Conservation (phyloP, 2,329 filamentous ascomycete genomes). For the Colletotrichum tropicale region DNA sequence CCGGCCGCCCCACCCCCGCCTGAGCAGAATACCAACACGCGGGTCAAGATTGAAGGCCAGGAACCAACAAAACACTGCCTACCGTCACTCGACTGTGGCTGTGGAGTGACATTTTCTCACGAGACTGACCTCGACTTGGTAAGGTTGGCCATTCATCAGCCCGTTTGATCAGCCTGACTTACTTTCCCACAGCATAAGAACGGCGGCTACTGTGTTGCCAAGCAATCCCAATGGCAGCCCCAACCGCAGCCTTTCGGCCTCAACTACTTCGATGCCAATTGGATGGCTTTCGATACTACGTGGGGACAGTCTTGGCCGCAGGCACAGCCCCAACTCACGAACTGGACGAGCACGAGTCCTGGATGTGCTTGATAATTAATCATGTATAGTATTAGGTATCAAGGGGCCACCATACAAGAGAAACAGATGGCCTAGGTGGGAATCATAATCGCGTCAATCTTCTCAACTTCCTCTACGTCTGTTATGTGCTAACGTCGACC, state of each 20-base stretch:
- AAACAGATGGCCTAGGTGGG: not conserved
- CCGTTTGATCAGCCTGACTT: not conserved
- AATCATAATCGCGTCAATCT: not conserved
- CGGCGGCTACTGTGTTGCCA: not conserved
- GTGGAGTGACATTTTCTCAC: not conserved
- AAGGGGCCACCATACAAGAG: not conserved
- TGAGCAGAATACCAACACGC: not conserved
- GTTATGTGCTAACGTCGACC: not conserved
- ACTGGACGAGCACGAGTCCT: not conserved
- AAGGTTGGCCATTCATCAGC: not conserved
- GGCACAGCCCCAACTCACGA: not conserved
- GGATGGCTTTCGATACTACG: not conserved
- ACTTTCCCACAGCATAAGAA: not conserved
- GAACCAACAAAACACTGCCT: no score
- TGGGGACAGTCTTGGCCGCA: not conserved
- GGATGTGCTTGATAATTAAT: not conserved
- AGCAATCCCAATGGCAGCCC: not conserved
- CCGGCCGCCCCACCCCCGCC: not conserved
- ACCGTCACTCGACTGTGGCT: not conserved
- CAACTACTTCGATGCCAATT: not conserved
- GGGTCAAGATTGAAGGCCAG: not conserved
- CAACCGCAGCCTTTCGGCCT: not conserved
- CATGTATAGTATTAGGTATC: not conserved
- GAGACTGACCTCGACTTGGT: not conserved
- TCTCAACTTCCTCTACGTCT: not conserved